phyloP scores from a whole-genome alignment of 306 rosid species.

The Dryas octopetala region DNA sequence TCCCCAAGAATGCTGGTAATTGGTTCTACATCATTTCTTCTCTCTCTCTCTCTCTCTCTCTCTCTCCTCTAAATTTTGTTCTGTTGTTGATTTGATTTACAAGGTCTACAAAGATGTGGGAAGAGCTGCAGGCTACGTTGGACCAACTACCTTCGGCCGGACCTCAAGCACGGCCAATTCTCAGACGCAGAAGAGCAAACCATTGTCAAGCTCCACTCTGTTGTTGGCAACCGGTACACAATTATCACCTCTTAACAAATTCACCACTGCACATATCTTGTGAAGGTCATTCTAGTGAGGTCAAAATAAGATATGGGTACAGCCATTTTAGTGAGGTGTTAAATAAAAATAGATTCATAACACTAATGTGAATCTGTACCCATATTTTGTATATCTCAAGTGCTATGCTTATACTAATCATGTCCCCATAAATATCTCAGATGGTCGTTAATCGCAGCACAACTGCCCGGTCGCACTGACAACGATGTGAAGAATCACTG shows the following conservation, averaged over 20 bases:
- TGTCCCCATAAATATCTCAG: constrained; percentile 38
- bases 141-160: constrained; percentile 91
- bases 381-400: too few species aligned
- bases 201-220: constrained; percentile 86
- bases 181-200: constrained; percentile 79
- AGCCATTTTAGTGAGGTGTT: too few species aligned
- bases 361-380: too few species aligned
- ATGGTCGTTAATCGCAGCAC: constrained; percentile 86
- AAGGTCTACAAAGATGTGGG: constrained; percentile 88
- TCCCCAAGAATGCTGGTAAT: constrained; percentile 61
- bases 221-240: constrained; percentile 78
- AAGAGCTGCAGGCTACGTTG: constrained; percentile 89
- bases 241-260: constrained; percentile 7
- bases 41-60: constrained; percentile 7
- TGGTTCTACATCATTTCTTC: background rate
- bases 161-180: constrained; percentile 89
- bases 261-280: background rate
- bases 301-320: too few species aligned
- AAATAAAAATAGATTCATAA: too few species aligned
- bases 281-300: background rate
- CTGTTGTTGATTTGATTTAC: background rate
- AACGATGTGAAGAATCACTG: constrained; percentile 82
- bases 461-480: constrained; percentile 77
- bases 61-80: background rate
- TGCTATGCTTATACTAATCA: background rate